Percentiles rank a stretch among this genome's conserved stretches.
These are phyloP conservation scores for Pestalotiopsis sp. DNA, from an alignment of 2,329 filamentous ascomycete genomes.

Conservation along the genomic window DNA sequence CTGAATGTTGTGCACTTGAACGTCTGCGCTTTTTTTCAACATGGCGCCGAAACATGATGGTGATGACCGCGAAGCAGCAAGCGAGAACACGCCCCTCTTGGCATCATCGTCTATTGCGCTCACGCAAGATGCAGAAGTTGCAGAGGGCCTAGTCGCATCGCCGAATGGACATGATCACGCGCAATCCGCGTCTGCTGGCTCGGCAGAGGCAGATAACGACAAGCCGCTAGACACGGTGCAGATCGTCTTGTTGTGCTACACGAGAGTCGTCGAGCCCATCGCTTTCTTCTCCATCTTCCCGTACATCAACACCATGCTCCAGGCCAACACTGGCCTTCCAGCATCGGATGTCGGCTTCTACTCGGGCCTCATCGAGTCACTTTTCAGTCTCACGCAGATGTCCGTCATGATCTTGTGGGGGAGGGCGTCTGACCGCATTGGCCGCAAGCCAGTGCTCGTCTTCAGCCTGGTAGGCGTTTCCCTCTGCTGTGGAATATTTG, in stretches of 20 bases:
- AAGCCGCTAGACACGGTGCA: slow-evolving; percentile 63
- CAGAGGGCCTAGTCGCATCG: slow-evolving; percentile 20
- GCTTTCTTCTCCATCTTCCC: slow-evolving; percentile 86
- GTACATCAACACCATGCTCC: slow-evolving; percentile 78
- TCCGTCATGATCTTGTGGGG: slow-evolving; percentile 79
- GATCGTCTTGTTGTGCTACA: slow-evolving; percentile 73
- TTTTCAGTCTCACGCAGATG: slow-evolving; percentile 78
- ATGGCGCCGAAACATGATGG: background rate
- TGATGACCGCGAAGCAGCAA: background rate
- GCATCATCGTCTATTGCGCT: slow-evolving; percentile 19
- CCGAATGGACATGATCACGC: background rate
- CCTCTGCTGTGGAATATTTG: slow-evolving; percentile 66
- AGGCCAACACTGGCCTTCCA: slow-evolving; percentile 62
- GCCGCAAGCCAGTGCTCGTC: slow-evolving; percentile 74
- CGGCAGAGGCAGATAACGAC: slow-evolving; percentile 33
- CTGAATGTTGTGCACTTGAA: background rate
- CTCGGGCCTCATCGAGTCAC: slow-evolving; percentile 71
- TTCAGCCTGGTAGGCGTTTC: slow-evolving; percentile 66
- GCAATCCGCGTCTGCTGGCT: background rate
- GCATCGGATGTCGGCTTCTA: slow-evolving; percentile 78
- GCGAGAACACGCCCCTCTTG: slow-evolving; percentile 35
- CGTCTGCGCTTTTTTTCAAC: background rate
- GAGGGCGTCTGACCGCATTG: slow-evolving; percentile 65
- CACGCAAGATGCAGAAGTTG: slow-evolving; percentile 19
- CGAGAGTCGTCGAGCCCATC: slow-evolving; percentile 72